phyloP scores from a whole-genome alignment of 2,329 filamentous ascomycete species.

The Ophiostoma ulmi region DNA sequence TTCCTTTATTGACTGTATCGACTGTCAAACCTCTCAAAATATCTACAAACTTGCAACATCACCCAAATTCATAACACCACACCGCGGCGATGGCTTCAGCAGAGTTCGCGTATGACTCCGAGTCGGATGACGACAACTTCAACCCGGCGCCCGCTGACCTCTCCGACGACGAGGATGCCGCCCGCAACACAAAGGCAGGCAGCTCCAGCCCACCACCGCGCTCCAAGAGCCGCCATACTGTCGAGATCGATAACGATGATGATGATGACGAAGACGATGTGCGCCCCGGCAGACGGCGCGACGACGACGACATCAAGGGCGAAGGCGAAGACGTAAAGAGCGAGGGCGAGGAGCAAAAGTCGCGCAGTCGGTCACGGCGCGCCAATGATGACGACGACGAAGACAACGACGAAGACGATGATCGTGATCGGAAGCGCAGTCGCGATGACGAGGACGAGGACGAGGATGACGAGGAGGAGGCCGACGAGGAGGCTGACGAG shows the following conservation, averaged over 20 bases:
- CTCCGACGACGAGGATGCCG: slow-evolving; percentile 62
- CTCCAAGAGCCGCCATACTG: slow-evolving; percentile 28
- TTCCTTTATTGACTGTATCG: background rate
- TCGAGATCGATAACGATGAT: slow-evolving; percentile 29
- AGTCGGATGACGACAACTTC: slow-evolving; percentile 82
- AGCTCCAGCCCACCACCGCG: slow-evolving; percentile 25
- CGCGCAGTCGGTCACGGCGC: slow-evolving; percentile 27
- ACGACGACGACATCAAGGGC: slow-evolving; percentile 36
- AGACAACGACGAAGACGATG: slow-evolving; percentile 21
- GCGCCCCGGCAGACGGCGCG: slow-evolving; percentile 33
- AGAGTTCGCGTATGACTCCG: slow-evolving; percentile 46
- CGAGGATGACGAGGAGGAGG: slow-evolving; percentile 25
- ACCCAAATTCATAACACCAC: background rate
- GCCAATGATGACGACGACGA: slow-evolving; percentile 34
- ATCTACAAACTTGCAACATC: background rate
- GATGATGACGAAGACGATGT: slow-evolving; percentile 14
- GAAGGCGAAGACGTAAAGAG: slow-evolving; percentile 37
- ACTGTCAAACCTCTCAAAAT: background rate
- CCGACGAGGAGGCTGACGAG: slow-evolving; percentile 36
- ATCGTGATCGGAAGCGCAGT: slow-evolving; percentile 19
- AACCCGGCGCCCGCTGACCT: slow-evolving; percentile 71
- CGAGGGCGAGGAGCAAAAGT: slow-evolving; percentile 37
- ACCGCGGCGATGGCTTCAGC: slow-evolving; percentile 9
- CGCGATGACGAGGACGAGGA: slow-evolving; percentile 34
- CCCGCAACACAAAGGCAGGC: slow-evolving; percentile 31